Conservation (phyloP, 2,329 filamentous ascomycete genomes). For the Diplodia intermedia region DNA sequence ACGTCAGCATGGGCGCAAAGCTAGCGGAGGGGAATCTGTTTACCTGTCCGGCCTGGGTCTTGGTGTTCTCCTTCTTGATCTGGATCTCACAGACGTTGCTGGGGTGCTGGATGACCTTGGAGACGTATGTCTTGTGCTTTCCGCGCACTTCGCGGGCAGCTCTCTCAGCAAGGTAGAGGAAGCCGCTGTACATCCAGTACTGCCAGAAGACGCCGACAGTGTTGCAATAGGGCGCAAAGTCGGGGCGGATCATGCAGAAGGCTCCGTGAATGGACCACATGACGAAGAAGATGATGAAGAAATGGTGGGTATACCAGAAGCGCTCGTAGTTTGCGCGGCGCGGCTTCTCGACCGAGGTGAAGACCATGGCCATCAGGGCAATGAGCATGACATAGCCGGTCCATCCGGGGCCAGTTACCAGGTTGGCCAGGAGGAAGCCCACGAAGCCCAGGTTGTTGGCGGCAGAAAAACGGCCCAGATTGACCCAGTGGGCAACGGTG, state of each 20-base stretch:
- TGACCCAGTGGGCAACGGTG: slow-evolving; percentile 86
- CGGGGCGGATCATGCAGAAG: slow-evolving; percentile 89
- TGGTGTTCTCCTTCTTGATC: slow-evolving; percentile 88
- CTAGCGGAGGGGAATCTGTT: slow-evolving; percentile 50
- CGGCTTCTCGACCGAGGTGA: slow-evolving; percentile 78
- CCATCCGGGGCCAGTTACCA: slow-evolving; percentile 82
- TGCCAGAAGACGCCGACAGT: slow-evolving; percentile 85
- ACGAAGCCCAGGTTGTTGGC: slow-evolving; percentile 79
- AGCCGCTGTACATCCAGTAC: slow-evolving; percentile 86
- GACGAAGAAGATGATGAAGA: slow-evolving; percentile 87
- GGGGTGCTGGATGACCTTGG: slow-evolving; percentile 87
- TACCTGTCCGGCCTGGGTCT: slow-evolving; percentile 70
- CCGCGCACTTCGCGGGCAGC: slow-evolving; percentile 80
- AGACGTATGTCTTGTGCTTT: slow-evolving; percentile 83
- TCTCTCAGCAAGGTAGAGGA: slow-evolving; percentile 80
- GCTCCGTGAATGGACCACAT: slow-evolving; percentile 91
- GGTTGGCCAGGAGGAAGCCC: slow-evolving; percentile 78
- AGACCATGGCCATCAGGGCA: slow-evolving; percentile 77
- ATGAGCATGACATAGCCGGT: slow-evolving; percentile 85
- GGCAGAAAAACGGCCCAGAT: slow-evolving; percentile 77
- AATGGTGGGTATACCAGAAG: slow-evolving; percentile 90
- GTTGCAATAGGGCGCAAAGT: slow-evolving; percentile 78
- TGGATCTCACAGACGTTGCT: slow-evolving; percentile 90
- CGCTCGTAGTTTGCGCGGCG: slow-evolving; percentile 83
- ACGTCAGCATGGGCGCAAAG: neutral